Evolutionary conservation across 768 basidiomycete species (phyloP).

Genomic region (Tricholoma flavovirens): DNA sequence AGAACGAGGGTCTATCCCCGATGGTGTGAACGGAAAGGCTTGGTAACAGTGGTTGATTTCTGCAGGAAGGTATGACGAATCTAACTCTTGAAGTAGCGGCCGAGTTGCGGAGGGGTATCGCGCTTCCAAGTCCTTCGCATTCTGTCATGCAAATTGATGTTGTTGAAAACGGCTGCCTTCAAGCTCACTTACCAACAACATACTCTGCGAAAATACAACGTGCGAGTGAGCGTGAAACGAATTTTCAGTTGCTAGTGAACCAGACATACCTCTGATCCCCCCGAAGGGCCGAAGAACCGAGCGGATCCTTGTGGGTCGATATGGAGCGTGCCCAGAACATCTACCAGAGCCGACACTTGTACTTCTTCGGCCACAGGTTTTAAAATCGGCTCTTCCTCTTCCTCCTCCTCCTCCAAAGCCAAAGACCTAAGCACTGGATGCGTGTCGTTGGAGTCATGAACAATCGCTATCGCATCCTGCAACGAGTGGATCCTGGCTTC

Average conservation of each 20-base stretch:
- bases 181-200: constrained; percentile 32
- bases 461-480: constrained; percentile 49
- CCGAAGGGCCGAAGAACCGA: constrained; percentile 43
- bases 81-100: constrained; percentile 30
- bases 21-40: constrained; percentile 41
- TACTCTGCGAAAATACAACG: constrained; percentile 26
- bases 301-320: constrained; percentile 35
- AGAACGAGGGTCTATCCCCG: constrained; percentile 25
- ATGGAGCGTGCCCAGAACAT: constrained; percentile 39
- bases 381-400: constrained; percentile 22
- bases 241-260: background rate
- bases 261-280: constrained; percentile 41
- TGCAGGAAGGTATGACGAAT: constrained; percentile 38
- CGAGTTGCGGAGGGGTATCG: constrained; percentile 5
- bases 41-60: constrained; percentile 38
- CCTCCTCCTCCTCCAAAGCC: constrained; percentile 27
- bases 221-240: background rate
- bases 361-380: constrained; percentile 24
- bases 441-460: constrained; percentile 32
- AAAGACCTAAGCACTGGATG: constrained; percentile 37
- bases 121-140: constrained; percentile 21
- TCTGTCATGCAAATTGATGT: constrained; percentile 10
- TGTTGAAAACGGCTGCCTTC: background rate
- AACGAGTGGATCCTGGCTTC: constrained; percentile 48
- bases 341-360: constrained; percentile 22